Evolutionary conservation across 208 protist species (phyloP), one percentile per base, ranked within the genome.

Genomic region (Leishmania turanica): DNA sequence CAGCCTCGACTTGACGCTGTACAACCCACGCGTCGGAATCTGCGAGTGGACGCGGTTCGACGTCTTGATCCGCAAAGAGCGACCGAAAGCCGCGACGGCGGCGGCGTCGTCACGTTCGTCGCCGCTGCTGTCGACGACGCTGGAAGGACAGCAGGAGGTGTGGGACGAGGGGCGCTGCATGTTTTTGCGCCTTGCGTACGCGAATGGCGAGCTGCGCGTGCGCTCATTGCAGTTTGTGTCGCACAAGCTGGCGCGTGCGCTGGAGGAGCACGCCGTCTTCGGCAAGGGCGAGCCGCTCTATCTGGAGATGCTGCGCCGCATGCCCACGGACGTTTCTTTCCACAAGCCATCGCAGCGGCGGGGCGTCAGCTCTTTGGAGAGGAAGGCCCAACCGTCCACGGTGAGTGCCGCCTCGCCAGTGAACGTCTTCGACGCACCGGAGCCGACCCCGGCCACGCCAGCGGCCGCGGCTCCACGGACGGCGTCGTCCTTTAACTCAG

Each of bases 11-110:
- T 79, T 93, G 5, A 96, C 92, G 7, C 75, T 93, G 8, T 77
- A 78, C 60, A 85, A 96, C 72, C 84, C 88, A 0, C 58, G 40
- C 1, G 84, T 96, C 9, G 71, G 81, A 65, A 90, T 97, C 56
- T 93, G 90, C 75, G 94, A 97, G 85, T 95, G 89, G 87, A 73
- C 86, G 31, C 51, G 71, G 21, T 96, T 97, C 80, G 94, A 97
- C 66, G 78, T 96, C 21, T n/a, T 96, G 54, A 82, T 95, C 24
- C 85, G 83, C 21, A 97, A 97, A 73, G 78, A 54, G 75, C 31
- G 60, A 24, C 75, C 75, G 17, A 65, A 40, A 21, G 75, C 40
- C 11, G 56, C 37, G 19, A n/a, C 42, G 49, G 73, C 13, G 37
- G 51, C 34, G 40, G 2, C 45, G 45, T 7, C 34, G 24, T 40